These are phyloP conservation scores for Sporisorium exsertum DNA, from an alignment of 1,284 basidiomycete species.

Conservation along the genomic window DNA sequence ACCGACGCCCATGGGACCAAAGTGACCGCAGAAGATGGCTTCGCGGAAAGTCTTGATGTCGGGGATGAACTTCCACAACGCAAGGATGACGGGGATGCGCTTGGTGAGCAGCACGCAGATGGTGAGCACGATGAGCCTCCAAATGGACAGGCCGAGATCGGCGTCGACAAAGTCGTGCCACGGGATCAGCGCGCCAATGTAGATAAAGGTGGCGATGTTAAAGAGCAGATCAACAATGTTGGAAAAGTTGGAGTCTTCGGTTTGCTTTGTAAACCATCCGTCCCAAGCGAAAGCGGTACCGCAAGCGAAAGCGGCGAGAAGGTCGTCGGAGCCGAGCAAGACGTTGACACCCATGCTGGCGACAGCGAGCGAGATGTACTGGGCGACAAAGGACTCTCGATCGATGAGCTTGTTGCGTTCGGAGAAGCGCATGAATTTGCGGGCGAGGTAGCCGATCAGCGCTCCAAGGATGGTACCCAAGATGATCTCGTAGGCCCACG, in stretches of 20 bases:
- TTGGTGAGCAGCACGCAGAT: conserved; percentile 64
- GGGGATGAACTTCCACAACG: conserved; percentile 67
- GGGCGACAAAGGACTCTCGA: conserved; percentile 91
- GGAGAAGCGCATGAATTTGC: conserved; percentile 95
- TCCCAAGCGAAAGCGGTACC: conserved; percentile 99
- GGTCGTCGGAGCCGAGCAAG: conserved; percentile 66
- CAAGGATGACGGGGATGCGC: conserved; percentile 66
- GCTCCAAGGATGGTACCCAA: conserved; percentile 85
- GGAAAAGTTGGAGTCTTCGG: conserved; percentile 85
- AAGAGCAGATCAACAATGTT: conserved; percentile 89
- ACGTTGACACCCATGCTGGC: conserved; percentile 77
- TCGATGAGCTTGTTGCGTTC: conserved; percentile 90
- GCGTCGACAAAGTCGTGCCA: conserved; percentile 63
- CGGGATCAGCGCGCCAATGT: conserved; percentile 69
- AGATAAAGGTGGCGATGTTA: conserved; percentile 68
- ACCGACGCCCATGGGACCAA: conserved; percentile 68
- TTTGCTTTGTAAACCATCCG: conserved; percentile 89
- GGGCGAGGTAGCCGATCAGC: conserved; percentile 82
- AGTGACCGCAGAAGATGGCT: conserved; percentile 67
- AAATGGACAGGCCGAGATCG: conserved; percentile 52
- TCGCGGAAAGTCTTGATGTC: conserved; percentile 69
- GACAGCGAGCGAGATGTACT: conserved; percentile 84
- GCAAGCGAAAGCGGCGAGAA: conserved; percentile 84
- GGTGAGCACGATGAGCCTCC: conserved; percentile 64
- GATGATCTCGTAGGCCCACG: conserved; percentile 80